Evolutionary conservation across 2,329 filamentous ascomycete genomes (phyloP).

Genomic region (Aspergillus ruber): DNA sequence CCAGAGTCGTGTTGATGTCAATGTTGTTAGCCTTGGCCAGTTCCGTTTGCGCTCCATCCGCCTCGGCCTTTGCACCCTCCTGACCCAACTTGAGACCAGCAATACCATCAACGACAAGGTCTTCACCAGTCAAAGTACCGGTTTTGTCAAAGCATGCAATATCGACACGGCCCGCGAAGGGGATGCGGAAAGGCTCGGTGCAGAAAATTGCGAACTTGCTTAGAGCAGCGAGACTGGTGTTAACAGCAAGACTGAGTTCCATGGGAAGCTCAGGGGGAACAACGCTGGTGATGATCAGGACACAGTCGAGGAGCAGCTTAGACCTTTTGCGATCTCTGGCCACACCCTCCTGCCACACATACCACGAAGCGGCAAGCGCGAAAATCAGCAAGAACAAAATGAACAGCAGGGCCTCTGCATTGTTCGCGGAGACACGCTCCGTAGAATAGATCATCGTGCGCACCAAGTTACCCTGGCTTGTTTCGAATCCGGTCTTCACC

Average conservation of each 20-base stretch:
- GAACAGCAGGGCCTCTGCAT: slow-evolving; percentile 91
- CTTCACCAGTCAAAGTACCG: slow-evolving; percentile 90
- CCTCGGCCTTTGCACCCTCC: slow-evolving; percentile 59
- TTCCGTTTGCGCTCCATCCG: slow-evolving; percentile 75
- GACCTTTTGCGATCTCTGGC: slow-evolving; percentile 91
- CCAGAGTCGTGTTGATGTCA: slow-evolving; percentile 77
- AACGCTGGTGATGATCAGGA: slow-evolving; percentile 95
- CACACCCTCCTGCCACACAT: slow-evolving; percentile 97
- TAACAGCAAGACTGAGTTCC: slow-evolving; percentile 95
- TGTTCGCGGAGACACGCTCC: slow-evolving; percentile 97
- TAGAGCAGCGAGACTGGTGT: slow-evolving; percentile 89
- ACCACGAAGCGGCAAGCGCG: slow-evolving; percentile 95
- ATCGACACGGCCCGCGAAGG: slow-evolving; percentile 90
- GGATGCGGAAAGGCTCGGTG: slow-evolving; percentile 97
- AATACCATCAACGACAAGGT: slow-evolving; percentile 93
- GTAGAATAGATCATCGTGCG: slow-evolving; percentile 99
- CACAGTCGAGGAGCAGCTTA: slow-evolving; percentile 92
- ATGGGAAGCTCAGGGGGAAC: slow-evolving; percentile 98
- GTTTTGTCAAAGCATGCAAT: slow-evolving; percentile 99
- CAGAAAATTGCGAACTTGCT: slow-evolving; percentile 97
- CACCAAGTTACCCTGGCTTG: slow-evolving; percentile 93
- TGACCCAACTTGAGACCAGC: slow-evolving; percentile 75
- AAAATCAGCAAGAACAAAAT: slow-evolving; percentile 95
- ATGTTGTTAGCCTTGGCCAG: slow-evolving; percentile 66
- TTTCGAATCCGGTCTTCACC: slow-evolving; percentile 97